These are phyloP conservation scores for Isatis lusitanica DNA, from an alignment of 441 rosid species.

Conservation along the genomic window DNA sequence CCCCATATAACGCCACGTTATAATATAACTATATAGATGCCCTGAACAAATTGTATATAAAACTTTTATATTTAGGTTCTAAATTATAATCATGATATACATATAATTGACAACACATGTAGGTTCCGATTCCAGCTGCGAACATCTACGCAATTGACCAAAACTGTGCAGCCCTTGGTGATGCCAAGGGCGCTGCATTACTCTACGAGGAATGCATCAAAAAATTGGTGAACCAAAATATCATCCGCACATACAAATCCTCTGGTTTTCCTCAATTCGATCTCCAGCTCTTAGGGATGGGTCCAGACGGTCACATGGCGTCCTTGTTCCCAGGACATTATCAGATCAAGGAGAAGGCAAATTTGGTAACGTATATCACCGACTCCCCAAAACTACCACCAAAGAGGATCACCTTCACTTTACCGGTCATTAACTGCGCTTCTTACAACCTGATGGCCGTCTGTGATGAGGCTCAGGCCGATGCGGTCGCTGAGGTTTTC, in stretches of 20 bases:
- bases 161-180: slow-evolving; percentile 60
- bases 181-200: slow-evolving; percentile 48
- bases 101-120: too few species aligned
- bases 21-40: too few species aligned
- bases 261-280: slow-evolving; percentile 72
- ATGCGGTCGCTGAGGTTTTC: slow-evolving; percentile 54
- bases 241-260: slow-evolving; percentile 40
- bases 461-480: slow-evolving; percentile 59
- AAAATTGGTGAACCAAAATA: slow-evolving; percentile 43
- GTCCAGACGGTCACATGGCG: slow-evolving; percentile 89
- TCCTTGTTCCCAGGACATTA: slow-evolving; percentile 77
- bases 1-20: too few species aligned
- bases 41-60: too few species aligned
- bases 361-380: slow-evolving; percentile 66
- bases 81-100: too few species aligned
- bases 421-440: slow-evolving; percentile 77
- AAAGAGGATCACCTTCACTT: slow-evolving; percentile 74
- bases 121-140: slow-evolving; percentile 57
- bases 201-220: slow-evolving; percentile 60
- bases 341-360: slow-evolving; percentile 62
- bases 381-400: slow-evolving; percentile 87
- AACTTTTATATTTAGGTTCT: too few species aligned
- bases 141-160: slow-evolving; percentile 71
- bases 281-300: slow-evolving; percentile 79
- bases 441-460: slow-evolving; percentile 65